A percentile compares a stretch with the other conserved stretches of the same genome.
Evolutionary conservation across 495 filamentous ascomycete species (phyloP).

Genomic region (Acidiella bohemica): DNA sequence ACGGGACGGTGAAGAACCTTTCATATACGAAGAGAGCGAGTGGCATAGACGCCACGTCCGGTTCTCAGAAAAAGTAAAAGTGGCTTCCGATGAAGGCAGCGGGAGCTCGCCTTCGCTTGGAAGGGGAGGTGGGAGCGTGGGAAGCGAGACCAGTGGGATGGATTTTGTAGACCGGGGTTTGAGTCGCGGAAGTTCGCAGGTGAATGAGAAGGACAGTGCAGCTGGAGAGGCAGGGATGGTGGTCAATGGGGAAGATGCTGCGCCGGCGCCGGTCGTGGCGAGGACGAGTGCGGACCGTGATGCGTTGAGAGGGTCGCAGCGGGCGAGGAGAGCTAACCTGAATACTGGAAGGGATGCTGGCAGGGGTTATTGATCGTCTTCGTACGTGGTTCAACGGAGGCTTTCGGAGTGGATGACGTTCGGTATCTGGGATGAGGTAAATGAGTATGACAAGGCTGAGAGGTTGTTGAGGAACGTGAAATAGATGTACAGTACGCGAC

Average conservation of each 20-base stretch:
- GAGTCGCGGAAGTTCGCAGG: not conserved
- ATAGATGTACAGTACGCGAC: no score
- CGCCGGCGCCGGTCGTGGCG: conserved; percentile 2
- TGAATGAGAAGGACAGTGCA: not conserved
- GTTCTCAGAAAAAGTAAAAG: conserved; percentile 11
- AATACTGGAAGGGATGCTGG: no score
- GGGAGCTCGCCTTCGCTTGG: not conserved
- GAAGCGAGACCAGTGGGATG: conserved; percentile 2
- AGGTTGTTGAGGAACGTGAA: no score
- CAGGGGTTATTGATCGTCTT: no score
- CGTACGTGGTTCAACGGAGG: no score
- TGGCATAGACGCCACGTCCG: conserved; percentile 13
- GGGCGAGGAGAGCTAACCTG: no score
- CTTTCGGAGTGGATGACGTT: no score
- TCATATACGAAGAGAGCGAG: conserved; percentile 39
- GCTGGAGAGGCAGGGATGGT: conserved; percentile 2
- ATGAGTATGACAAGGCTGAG: no score
- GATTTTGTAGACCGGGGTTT: not conserved
- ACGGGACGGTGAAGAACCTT: conserved; percentile 50
- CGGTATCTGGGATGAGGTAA: no score
- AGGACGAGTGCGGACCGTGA: conserved; percentile 8
- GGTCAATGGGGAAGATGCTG: conserved; percentile 5
- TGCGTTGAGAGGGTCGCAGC: no score
- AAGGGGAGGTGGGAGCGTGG: no score
- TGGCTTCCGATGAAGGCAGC: conserved; percentile 1